Evolutionary conservation across 202 grass and related monocot species (phyloP).

Genomic region (Cymbopogon flexuosus): DNA sequence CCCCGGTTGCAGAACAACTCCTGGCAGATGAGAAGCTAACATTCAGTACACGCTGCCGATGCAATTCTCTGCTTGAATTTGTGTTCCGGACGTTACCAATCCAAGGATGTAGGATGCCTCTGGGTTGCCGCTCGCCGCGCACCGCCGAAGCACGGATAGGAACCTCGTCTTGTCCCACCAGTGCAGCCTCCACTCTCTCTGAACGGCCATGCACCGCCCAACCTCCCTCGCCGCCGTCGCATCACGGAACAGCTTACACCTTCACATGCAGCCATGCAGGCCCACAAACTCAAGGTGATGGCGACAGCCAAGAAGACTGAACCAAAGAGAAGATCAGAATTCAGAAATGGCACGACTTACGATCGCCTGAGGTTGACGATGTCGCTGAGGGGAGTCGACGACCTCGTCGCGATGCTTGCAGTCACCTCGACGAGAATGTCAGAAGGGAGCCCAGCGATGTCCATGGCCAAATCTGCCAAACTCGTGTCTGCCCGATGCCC

Average conservation of each 20-base stretch:
- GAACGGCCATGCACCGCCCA: slow-evolving; percentile 33
- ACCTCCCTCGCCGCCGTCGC: slow-evolving; percentile 31
- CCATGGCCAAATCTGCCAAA: slow-evolving; percentile 13
- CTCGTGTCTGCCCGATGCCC: not conserved
- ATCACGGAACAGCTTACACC: slow-evolving; percentile 39
- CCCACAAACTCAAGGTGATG: not conserved
- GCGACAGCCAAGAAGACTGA: not conserved
- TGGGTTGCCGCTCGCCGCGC: slow-evolving; percentile 24
- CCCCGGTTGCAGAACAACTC: slow-evolving; percentile 36
- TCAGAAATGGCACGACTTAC: slow-evolving; percentile 25
- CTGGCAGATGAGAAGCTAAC: slow-evolving; percentile 5
- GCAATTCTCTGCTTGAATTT: not conserved
- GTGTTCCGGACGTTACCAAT: slow-evolving; percentile 19
- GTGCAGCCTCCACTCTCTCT: slow-evolving; percentile 40
- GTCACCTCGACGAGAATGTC: slow-evolving; percentile 45
- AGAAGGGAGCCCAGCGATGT: slow-evolving; percentile 26
- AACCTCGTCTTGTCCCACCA: slow-evolving; percentile 47
- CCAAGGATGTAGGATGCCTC: slow-evolving; percentile 45
- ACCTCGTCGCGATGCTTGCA: slow-evolving; percentile 19
- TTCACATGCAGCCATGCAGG: not conserved
- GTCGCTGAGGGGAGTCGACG: slow-evolving; percentile 14
- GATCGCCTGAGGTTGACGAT: slow-evolving; percentile 38
- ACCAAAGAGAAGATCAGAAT: not conserved
- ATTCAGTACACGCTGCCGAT: not conserved
- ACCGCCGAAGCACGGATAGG: slow-evolving; percentile 32